Evolutionary conservation across 2,329 filamentous ascomycete species (phyloP).

Genomic region (Aspergillus ochraceus): DNA sequence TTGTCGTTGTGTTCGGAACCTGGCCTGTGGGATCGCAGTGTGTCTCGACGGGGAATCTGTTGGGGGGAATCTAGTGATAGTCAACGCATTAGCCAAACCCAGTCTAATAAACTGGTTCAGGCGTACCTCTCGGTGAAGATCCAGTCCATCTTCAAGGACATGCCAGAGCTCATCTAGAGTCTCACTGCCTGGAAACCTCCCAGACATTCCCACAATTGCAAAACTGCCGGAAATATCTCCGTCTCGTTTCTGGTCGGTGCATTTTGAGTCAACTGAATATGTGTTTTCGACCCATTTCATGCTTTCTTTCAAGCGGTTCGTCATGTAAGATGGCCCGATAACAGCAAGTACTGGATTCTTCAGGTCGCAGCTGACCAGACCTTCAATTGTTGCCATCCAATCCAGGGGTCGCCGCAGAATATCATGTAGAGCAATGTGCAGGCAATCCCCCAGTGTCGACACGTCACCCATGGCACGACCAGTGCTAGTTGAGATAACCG

Average conservation of each 20-base stretch:
- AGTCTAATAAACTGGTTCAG: background rate
- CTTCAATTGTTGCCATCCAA: background rate
- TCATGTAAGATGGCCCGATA: background rate
- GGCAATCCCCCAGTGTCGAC: background rate
- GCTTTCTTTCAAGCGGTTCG: background rate
- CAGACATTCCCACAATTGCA: constrained; percentile 10
- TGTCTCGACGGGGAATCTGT: background rate
- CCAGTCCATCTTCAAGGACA: background rate
- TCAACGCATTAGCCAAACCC: background rate
- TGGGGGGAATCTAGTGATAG: background rate
- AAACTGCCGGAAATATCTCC: background rate
- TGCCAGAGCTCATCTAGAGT: constrained; percentile 6
- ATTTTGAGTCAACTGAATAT: background rate
- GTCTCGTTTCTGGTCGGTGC: background rate
- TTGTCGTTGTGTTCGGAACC: background rate
- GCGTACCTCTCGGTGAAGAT: constrained; percentile 3
- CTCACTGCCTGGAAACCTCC: constrained; percentile 11
- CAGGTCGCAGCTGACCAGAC: background rate
- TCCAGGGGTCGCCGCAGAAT: background rate
- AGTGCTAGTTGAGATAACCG: background rate
- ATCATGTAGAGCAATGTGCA: background rate
- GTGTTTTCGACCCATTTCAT: background rate
- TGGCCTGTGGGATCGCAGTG: background rate
- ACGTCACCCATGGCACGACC: background rate
- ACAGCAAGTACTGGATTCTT: background rate